Percentiles rank a stretch among this genome's conserved stretches.
Conservation (phyloP, 805 yeast species). For the Starmerella stigmatis region DNA sequence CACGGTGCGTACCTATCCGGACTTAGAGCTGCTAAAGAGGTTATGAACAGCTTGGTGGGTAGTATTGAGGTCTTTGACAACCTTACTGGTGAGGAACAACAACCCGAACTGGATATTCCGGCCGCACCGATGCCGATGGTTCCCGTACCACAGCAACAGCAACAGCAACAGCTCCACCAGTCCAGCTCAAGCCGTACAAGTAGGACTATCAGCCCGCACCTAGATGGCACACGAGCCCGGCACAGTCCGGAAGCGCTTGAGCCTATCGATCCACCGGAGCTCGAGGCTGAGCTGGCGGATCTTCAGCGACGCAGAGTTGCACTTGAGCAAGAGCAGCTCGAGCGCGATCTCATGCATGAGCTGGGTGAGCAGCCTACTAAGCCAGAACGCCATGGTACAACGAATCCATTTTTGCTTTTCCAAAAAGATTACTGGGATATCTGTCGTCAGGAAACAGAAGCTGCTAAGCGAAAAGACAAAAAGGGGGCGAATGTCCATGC, state of each 20-base stretch:
- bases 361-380: slow-evolving; percentile 33
- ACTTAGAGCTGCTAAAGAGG: slow-evolving; percentile 35
- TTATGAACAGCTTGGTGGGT: slow-evolving; percentile 34
- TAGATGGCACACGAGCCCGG: too few species aligned
- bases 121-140: neutral
- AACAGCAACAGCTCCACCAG: too few species aligned
- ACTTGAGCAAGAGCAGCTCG: slow-evolving; percentile 29
- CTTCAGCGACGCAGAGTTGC: slow-evolving; percentile 27
- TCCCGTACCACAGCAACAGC: neutral
- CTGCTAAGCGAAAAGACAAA: slow-evolving; percentile 26
- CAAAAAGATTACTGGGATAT: slow-evolving; percentile 37
- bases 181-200: neutral
- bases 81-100: slow-evolving; percentile 22
- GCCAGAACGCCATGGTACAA: slow-evolving; percentile 32
- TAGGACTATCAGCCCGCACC: neutral
- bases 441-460: slow-evolving; percentile 32
- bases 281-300: slow-evolving; percentile 26
- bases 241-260: slow-evolving; percentile 7
- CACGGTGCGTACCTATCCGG: slow-evolving; percentile 39
- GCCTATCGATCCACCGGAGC: slow-evolving; percentile 15
- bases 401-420: slow-evolving; percentile 35
- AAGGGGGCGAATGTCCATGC: slow-evolving; percentile 28
- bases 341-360: slow-evolving; percentile 30
- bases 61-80: slow-evolving; percentile 34
- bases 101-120: neutral